These are phyloP conservation scores for Xerocomellus dryophilus DNA, from an alignment of 768 basidiomycete species.

Conservation along the genomic window DNA sequence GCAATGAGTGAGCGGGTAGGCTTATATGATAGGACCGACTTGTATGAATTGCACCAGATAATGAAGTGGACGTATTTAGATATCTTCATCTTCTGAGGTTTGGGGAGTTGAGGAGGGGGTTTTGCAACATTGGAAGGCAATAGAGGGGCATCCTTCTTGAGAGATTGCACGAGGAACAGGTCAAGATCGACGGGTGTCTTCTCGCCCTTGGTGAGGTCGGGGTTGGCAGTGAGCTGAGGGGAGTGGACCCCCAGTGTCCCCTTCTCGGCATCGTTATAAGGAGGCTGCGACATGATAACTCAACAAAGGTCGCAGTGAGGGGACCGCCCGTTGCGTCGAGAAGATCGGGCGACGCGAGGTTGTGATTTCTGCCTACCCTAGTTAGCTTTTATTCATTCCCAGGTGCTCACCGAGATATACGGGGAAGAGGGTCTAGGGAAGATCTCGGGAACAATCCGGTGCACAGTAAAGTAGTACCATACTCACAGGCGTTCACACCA, in stretches of 20 bases:
- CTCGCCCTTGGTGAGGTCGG: constrained; percentile 36
- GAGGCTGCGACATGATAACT: constrained; percentile 42
- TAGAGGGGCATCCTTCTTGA: constrained; percentile 43
- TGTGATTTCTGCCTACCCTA: neutral
- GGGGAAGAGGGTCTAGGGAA: neutral
- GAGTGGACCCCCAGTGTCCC: constrained; percentile 49
- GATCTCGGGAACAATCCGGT: constrained; percentile 21
- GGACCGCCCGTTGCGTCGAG: constrained; percentile 10
- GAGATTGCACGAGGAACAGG: constrained; percentile 33
- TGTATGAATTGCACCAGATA: constrained; percentile 79
- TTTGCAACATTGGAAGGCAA: constrained; percentile 35
- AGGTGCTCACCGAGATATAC: constrained; percentile 3
- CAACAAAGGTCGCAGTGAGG: constrained; percentile 9
- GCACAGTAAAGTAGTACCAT: neutral
- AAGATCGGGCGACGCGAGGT: neutral
- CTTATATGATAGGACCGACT: constrained; percentile 38
- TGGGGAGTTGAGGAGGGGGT: constrained; percentile 33
- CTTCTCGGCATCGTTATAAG: constrained; percentile 56
- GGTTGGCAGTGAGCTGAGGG: constrained; percentile 27
- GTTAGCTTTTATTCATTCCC: constrained; percentile 23
- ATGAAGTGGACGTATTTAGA: constrained; percentile 59
- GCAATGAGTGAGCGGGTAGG: constrained; percentile 4
- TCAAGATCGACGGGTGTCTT: constrained; percentile 36
- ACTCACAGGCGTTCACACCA: constrained; percentile 15
- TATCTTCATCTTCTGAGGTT: constrained; percentile 51